Conservation (phyloP, 352 stramenopile species). For the Poterioochromonas sp. region DNA sequence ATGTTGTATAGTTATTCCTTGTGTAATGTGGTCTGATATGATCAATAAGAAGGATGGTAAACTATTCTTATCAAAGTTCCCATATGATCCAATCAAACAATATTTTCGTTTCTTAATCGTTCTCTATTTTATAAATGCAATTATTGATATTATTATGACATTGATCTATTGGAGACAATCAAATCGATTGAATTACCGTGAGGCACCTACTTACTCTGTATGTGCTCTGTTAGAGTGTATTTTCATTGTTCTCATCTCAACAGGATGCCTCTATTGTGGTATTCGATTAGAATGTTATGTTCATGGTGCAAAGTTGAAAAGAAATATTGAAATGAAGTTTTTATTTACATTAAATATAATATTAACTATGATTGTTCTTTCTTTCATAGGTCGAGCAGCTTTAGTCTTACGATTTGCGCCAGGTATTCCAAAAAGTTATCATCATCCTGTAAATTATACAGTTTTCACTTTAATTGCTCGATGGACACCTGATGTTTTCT, state of each 20-base stretch:
- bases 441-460: background rate
- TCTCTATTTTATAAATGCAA: background rate
- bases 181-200: background rate
- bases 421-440: background rate
- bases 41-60: background rate
- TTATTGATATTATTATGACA: background rate
- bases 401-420: background rate
- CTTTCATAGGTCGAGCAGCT: background rate
- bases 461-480: background rate
- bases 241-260: background rate
- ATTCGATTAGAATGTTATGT: background rate
- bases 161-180: background rate
- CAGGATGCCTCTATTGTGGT: background rate
- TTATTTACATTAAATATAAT: background rate
- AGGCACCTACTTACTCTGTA: background rate
- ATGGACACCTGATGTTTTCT: background rate
- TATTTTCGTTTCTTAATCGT: background rate
- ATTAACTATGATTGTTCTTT: background rate
- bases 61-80: background rate
- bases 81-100: background rate
- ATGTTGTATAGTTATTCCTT: background rate
- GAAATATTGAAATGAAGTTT: background rate
- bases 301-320: background rate
- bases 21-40: slow-evolving; percentile 4
- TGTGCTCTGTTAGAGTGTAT: background rate